phyloP scores from a whole-genome alignment of 2,329 filamentous ascomycete genomes.

The Emmonsiellopsis sp. region DNA sequence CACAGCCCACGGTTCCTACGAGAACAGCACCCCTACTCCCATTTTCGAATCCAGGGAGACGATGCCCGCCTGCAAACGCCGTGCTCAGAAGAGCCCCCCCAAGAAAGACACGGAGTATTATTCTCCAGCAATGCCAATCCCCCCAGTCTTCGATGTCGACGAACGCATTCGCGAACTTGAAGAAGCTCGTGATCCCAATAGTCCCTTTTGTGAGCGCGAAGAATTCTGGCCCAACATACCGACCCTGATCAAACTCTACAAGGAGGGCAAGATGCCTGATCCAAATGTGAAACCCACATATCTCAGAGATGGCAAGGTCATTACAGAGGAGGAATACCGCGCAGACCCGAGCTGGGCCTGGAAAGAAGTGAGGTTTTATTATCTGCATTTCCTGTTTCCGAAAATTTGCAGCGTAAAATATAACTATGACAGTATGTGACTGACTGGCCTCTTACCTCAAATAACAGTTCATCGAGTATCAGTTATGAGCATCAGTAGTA shows the following conservation, averaged over 20 bases:
- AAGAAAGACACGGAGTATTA: no score
- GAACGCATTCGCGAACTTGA: background rate
- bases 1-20: no score
- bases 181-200: background rate
- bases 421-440: background rate
- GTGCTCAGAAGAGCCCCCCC: no score
- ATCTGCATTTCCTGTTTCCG: background rate
- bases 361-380: background rate
- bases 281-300: background rate
- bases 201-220: background rate
- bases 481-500: background rate
- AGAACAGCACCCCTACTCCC: no score
- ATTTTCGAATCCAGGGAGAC: no score
- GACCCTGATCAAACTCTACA: background rate
- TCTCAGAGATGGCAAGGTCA: background rate
- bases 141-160: background rate
- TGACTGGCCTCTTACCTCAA: background rate
- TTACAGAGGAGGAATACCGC: background rate
- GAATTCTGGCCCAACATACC: background rate
- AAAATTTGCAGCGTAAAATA: background rate
- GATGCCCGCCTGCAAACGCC: no score
- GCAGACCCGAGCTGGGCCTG: background rate
- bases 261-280: background rate
- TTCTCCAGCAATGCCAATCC: background rate
- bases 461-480: background rate